Percentiles rank a stretch among this genome's conserved stretches.
These are phyloP conservation scores for Diospyros lotus DNA, from an alignment of 148 eudicot species.

Conservation along the genomic window DNA sequence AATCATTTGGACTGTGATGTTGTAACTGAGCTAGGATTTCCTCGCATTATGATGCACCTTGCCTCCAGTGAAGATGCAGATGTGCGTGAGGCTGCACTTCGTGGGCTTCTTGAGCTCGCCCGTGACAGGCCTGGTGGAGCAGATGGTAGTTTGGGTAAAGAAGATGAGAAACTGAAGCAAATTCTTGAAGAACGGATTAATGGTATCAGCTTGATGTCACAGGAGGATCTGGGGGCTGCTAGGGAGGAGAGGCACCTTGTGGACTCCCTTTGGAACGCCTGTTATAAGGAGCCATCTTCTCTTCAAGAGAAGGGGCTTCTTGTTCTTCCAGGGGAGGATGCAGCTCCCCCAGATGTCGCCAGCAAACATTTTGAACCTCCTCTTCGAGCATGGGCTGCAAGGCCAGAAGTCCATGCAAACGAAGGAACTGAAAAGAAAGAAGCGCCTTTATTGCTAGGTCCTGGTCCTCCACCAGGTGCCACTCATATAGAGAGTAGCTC, in stretches of 20 bases:
- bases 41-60: conserved; percentile 76
- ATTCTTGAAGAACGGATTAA: conserved; percentile 61
- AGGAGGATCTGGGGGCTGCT: conserved; percentile 65
- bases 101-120: conserved; percentile 66
- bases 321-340: conserved; percentile 73
- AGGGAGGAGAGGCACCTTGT: conserved; percentile 81
- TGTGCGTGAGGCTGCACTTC: conserved; percentile 80
- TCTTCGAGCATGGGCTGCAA: conserved; percentile 77
- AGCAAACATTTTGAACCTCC: conserved; percentile 73
- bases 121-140: conserved; percentile 28
- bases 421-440: conserved; percentile 47
- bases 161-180: conserved; percentile 66
- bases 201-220: conserved; percentile 63
- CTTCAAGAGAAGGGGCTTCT: conserved; percentile 74
- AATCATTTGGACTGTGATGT: conserved; percentile 48
- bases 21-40: conserved; percentile 67
- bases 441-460: conserved; percentile 60
- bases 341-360: conserved; percentile 80
- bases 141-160: conserved; percentile 26
- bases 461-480: conserved; percentile 26
- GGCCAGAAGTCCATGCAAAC: conserved; percentile 24
- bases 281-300: conserved; percentile 65
- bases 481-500: conserved; percentile 9
- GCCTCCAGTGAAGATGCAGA: conserved; percentile 69
- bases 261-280: conserved; percentile 70